Evolutionary conservation across 2,329 filamentous ascomycete genomes (phyloP).

Genomic region (Fusarium avenaceum): DNA sequence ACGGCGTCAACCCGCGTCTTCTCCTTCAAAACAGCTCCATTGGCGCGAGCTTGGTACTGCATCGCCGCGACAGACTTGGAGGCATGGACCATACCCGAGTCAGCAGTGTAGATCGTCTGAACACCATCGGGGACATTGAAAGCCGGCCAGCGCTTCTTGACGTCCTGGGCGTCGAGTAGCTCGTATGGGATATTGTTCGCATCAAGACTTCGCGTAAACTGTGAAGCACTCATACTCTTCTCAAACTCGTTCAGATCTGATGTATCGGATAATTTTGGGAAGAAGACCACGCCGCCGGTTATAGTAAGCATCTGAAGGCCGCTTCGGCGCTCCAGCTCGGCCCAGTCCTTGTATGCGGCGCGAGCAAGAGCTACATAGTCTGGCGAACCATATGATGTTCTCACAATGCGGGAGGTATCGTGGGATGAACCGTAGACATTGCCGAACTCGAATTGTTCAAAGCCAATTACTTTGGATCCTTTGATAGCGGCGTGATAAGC

Average conservation of each 20-base stretch:
- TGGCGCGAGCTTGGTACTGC: slow-evolving; percentile 30
- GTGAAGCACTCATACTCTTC: slow-evolving; percentile 20
- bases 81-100: slow-evolving; percentile 43
- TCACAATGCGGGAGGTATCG: slow-evolving; percentile 46
- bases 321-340: slow-evolving; percentile 33
- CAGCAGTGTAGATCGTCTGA: slow-evolving; percentile 42
- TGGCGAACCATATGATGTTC: slow-evolving; percentile 42
- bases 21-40: slow-evolving; percentile 30
- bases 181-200: slow-evolving; percentile 39
- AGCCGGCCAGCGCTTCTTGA: slow-evolving; percentile 41
- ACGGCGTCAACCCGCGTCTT: slow-evolving; percentile 19
- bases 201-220: slow-evolving; percentile 23
- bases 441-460: slow-evolving; percentile 47
- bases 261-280: slow-evolving; percentile 11
- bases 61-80: slow-evolving; percentile 33
- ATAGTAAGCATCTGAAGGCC: slow-evolving; percentile 41
- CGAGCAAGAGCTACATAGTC: slow-evolving; percentile 45
- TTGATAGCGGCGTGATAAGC: slow-evolving; percentile 32
- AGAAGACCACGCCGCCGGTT: slow-evolving; percentile 45
- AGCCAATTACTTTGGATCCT: slow-evolving; percentile 43
- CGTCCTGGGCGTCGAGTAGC: slow-evolving; percentile 29
- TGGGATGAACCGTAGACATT: slow-evolving; percentile 45
- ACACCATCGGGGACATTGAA: slow-evolving; percentile 33
- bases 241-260: slow-evolving; percentile 12
- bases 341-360: slow-evolving; percentile 46